phyloP scores from a whole-genome alignment of 352 stramenopile genomes.

The Phytophthora pisi region DNA sequence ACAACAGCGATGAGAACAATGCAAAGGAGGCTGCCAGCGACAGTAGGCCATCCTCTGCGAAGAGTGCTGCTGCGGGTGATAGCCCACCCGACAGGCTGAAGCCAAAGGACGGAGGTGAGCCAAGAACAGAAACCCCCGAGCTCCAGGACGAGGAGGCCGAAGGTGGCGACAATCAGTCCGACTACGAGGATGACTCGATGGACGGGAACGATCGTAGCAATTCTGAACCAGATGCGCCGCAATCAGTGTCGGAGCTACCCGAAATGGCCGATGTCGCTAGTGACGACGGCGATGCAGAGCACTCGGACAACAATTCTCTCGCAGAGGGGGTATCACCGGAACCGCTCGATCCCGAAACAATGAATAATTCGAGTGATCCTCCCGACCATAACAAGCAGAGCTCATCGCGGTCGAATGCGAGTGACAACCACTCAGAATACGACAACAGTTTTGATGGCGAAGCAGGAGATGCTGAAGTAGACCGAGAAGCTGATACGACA shows the following conservation, averaged over 20 bases:
- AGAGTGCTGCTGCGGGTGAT: slow-evolving; percentile 1
- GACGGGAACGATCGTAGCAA: neutral
- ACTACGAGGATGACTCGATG: slow-evolving; percentile 13
- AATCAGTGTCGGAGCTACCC: neutral
- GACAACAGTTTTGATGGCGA: slow-evolving; percentile 60
- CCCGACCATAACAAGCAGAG: slow-evolving; percentile 4
- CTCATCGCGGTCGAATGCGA: slow-evolving; percentile 11
- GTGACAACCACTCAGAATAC: slow-evolving; percentile 36
- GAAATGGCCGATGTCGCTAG: neutral
- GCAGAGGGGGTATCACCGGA: neutral
- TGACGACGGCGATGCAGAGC: neutral
- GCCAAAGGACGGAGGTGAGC: slow-evolving; percentile 9
- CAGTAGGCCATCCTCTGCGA: neutral
- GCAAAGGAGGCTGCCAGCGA: neutral
- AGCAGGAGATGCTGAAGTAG: slow-evolving; percentile 16
- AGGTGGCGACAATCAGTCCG: slow-evolving; percentile 20
- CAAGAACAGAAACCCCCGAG: neutral
- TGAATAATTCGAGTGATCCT: neutral
- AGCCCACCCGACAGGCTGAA: neutral
- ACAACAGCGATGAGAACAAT: slow-evolving; percentile 19
- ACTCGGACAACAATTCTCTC: neutral
- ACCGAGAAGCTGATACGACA: neutral
- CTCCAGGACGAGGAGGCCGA: slow-evolving; percentile 2
- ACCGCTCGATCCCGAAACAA: neutral
- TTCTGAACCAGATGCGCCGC: slow-evolving; percentile 1